Base-by-base conservation (phyloP, 2,329 filamentous ascomycete species). In the Cladophialophora immunda region DNA sequence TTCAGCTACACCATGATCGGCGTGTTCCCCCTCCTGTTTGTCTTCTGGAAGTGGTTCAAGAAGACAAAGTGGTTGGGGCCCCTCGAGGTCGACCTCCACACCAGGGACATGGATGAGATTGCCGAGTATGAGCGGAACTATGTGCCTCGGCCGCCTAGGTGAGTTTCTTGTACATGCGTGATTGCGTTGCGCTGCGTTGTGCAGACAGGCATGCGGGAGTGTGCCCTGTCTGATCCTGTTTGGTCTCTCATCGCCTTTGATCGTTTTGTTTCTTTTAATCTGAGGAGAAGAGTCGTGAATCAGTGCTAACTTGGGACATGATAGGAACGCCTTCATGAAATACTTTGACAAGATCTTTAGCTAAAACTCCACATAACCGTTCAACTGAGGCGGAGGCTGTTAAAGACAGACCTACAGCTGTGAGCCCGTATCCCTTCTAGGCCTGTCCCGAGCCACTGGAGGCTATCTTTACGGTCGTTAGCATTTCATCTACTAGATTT, bases 1-100 rank as follows among this genome's bases (percentile, higher is more conserved):
- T 92, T 93, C 77, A 90, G 88, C 78, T 94, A 94, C 77, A 87
- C 89, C 57, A 92, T 92, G 84, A 86, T 94, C 58, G 86, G 85
- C 4, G 79, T 93, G 1, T 92, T 92, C 74, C 91, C 90, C 0
- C 70, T 89, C 0, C 79, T 94, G 1, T 94, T 87, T 75, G 50
- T 90, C 2, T 87, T 86, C 5, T 94, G 90, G 89, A 95, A 94
- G 77, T 32, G 92, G 6, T 71, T 88, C 65, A 88, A 91, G 76
- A 85, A 82, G 74, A 92, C 90, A 0, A 86, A 83, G 61, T 83
- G 86, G 66, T 75, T 82, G 59, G 83, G 81, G 65, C 81, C 87
- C 0, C 78, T 84, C 15, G 86, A 92, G 60, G 85, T 89, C 0
- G 90, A 93, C 75, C 77, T 92, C 29, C n/a, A n/a, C n/a, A 76